Conservation (phyloP, 768 basidiomycete species). For the Hericium rajendrae region DNA sequence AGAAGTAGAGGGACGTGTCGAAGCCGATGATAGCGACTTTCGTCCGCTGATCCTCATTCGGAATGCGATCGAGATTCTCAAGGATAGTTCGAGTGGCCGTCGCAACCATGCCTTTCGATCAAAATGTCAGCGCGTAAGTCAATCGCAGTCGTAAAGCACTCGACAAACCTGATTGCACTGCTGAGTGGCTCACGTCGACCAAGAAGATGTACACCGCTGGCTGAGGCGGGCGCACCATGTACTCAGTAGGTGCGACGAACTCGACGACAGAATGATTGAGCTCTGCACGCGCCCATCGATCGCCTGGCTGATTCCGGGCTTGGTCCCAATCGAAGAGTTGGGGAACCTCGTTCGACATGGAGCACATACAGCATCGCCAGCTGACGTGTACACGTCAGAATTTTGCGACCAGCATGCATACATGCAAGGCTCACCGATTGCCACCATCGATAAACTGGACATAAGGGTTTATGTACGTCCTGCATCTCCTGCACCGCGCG, state of each 20-base stretch:
- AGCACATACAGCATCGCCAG: constrained; percentile 99
- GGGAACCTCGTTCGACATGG: constrained; percentile 95
- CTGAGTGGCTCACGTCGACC: constrained; percentile 90
- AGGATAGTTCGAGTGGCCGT: constrained; percentile 95
- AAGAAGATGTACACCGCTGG: constrained; percentile 96
- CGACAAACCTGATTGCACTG: constrained; percentile 76
- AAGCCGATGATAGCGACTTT: constrained; percentile 90
- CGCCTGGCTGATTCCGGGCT: constrained; percentile 84
- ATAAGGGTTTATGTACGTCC: constrained; percentile 50
- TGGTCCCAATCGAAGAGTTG: constrained; percentile 99
- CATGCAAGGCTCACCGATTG: constrained; percentile 49
- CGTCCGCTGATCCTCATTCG: constrained; percentile 88
- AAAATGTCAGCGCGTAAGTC: not conserved
- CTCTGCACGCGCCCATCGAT: constrained; percentile 90
- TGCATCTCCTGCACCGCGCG: constrained; percentile 42
- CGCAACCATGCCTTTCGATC: constrained; percentile 83
- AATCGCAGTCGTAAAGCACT: not conserved
- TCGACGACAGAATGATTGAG: constrained; percentile 92
- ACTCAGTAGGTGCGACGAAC: constrained; percentile 96
- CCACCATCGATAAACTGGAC: constrained; percentile 82
- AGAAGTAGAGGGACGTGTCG: constrained; percentile 91
- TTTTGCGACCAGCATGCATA: not conserved
- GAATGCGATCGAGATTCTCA: constrained; percentile 90
- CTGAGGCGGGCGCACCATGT: constrained; percentile 98
- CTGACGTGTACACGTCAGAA: constrained; percentile 25